Conservation (phyloP, 768 basidiomycete genomes). For the Xerocomus brunneocitrinus region DNA sequence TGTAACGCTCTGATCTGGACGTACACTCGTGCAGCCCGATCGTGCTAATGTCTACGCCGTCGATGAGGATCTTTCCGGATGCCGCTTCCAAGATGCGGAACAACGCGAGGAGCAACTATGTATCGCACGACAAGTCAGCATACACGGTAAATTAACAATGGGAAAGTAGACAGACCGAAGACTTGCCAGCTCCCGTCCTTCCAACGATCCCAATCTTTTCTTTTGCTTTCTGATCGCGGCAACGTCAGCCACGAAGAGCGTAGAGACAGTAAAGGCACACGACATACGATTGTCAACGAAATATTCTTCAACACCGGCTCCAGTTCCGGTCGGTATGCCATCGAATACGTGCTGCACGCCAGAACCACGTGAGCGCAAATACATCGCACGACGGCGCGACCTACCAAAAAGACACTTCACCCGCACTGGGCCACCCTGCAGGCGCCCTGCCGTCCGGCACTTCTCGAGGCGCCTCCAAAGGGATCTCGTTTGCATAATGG, state of each 20-base stretch:
- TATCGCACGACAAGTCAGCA: not conserved
- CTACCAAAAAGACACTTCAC: no score
- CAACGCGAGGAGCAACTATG: constrained; percentile 60
- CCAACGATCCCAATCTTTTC: constrained; percentile 92
- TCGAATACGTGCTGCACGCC: constrained; percentile 55
- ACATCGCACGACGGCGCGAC: no score
- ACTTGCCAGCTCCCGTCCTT: constrained; percentile 80
- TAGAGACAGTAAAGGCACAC: not conserved
- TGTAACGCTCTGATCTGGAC: not conserved
- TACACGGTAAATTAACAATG: constrained; percentile 33
- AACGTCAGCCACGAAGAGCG: constrained; percentile 1
- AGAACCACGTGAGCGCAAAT: not conserved
- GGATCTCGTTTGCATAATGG: no score
- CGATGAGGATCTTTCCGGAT: constrained; percentile 63
- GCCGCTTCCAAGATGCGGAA: constrained; percentile 75
- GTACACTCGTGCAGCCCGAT: constrained; percentile 63
- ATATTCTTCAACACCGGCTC: constrained; percentile 78
- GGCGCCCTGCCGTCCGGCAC: no score
- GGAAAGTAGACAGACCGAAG: constrained; percentile 33
- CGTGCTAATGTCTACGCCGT: constrained; percentile 70
- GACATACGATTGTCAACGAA: constrained; percentile 58
- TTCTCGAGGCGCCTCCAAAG: no score
- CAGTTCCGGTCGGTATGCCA: constrained; percentile 74
- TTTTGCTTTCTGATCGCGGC: constrained; percentile 46
- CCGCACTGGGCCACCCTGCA: no score